Conservation (phyloP, 1,284 basidiomycete genomes). For the Lignosus rhinocerotis region DNA sequence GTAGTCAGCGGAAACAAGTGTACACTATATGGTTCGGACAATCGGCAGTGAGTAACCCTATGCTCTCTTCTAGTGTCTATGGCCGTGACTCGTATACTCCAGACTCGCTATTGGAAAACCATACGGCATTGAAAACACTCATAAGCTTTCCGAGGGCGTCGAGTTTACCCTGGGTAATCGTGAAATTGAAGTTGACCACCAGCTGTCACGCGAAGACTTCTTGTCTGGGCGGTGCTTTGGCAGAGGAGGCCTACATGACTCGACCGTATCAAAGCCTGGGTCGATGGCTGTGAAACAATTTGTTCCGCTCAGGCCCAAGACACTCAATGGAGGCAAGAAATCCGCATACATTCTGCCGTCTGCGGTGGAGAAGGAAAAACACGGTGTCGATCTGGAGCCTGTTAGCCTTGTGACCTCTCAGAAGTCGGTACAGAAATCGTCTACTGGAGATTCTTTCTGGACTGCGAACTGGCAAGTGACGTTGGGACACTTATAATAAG, state of each 20-base stretch:
- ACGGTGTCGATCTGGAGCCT: constrained; percentile 42
- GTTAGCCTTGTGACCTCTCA: constrained; percentile 37
- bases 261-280: constrained; percentile 24
- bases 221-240: constrained; percentile 67
- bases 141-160: constrained; percentile 46
- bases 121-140: constrained; percentile 36
- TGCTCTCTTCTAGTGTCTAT: constrained; percentile 26
- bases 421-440: constrained; percentile 12
- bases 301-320: constrained; percentile 41
- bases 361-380: constrained; percentile 24
- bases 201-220: constrained; percentile 57
- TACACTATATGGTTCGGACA: constrained; percentile 61
- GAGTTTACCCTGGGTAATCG: constrained; percentile 64
- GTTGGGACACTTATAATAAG: neutral
- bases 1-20: constrained; percentile 50
- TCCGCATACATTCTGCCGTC: constrained; percentile 15
- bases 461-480: constrained; percentile 64
- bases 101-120: constrained; percentile 31
- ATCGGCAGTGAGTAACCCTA: constrained; percentile 49
- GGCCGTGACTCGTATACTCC: neutral
- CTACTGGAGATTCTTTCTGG: constrained; percentile 49
- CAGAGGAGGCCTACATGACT: constrained; percentile 26
- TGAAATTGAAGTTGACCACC: constrained; percentile 69
- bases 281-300: constrained; percentile 44
- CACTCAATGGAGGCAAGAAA: constrained; percentile 32